Evolutionary conservation across 768 basidiomycete species (phyloP), one percentile per base, ranked within the genome.

Genomic region (Suillus lakei): DNA sequence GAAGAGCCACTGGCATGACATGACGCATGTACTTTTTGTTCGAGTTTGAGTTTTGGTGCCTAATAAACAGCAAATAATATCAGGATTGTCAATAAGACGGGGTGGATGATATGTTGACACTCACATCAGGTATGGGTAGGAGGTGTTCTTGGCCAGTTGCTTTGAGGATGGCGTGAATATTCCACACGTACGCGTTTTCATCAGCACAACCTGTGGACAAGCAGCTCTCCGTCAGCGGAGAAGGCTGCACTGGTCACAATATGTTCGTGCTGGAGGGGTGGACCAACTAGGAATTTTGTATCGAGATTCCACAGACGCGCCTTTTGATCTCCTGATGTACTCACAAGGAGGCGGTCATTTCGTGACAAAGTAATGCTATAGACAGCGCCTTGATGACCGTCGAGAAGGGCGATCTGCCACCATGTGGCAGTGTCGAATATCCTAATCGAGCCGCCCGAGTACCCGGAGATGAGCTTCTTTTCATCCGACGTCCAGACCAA

Each of bases 271-370:
- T 73, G 70, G 2, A 71, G 48, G 16, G 50, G 50, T 3, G 71
- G 72, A 1, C 71, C 70, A 1, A 76, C 60, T 9, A 68, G 66
- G 7, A 74, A 50, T 32, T 72, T 72, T 0, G 69, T 69, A 41
- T 39, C 26, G 10, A 72, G 39, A 32, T 77, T 68, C 76, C 76
- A 77, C 2, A 77, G 62, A 0, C 77, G 74, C 2, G 71, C 74
- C n/a, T 72, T 70, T 1, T 69, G 74, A 26, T 77, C 76, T 12
- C 68, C 71, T 50, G 76, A 77, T 1, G 69, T 69, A 1, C 77
- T 77, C 0, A 70, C 76, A 55, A 77, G 73, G 28, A 68, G 68
- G 4, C 43, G 66, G 3, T 74, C 77, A 32, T 67, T 62, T 3
- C 74, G 76, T 0, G 74, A 78, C 55, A 77, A 54, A 2, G 76